Base-by-base conservation (phyloP, 495 filamentous ascomycete species). In the Recurvomyces mirabilis region DNA sequence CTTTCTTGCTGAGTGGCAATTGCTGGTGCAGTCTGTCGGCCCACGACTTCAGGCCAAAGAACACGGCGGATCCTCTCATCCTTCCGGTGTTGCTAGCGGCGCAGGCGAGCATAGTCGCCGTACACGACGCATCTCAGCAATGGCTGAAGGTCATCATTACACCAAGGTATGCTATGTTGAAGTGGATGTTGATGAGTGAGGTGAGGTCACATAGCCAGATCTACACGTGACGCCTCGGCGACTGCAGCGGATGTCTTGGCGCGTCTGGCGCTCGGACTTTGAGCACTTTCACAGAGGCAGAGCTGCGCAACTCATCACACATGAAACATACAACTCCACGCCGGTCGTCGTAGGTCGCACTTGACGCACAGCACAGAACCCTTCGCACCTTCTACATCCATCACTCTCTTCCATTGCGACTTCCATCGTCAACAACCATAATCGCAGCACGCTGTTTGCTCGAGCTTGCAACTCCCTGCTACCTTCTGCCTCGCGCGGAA, bases 21-120 rank as follows among this genome's bases (percentile, higher is more conserved):
- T 81, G 82, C 14, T 74, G 79, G 53, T 88, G 79, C 34, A 89
- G 71, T 52, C 75, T 78, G 30, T 46, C 60, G 32, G 41, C 32
- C 44, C 35, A 46, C 18, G 36, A 38, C 46, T 51, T 59, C 38
- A 60, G 47, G 28, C 54, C 44, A 17, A 41, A 60, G 12, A 55
- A 35, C 50, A 63, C 59, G 5, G 45, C 30, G 1, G 52, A 43
- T 24, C 41, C 22, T 28, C 24, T 46, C 37, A 46, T 38, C 14
- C 23, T 45, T 3, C 25, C 15, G 3, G 39, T 42, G 39, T 42
- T 18, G 33, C 10, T 32, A 3, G 25, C 22, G 39, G 28, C 29
- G 19, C 1, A n/a, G 13, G 23, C 23, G 18, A 40, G 23, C 37
- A 40, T 24, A 13, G 37, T 13, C 19, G 37, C 37, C 6, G 19